Conservation (phyloP, 2,329 filamentous ascomycete species). For the Aspergillus persii region DNA sequence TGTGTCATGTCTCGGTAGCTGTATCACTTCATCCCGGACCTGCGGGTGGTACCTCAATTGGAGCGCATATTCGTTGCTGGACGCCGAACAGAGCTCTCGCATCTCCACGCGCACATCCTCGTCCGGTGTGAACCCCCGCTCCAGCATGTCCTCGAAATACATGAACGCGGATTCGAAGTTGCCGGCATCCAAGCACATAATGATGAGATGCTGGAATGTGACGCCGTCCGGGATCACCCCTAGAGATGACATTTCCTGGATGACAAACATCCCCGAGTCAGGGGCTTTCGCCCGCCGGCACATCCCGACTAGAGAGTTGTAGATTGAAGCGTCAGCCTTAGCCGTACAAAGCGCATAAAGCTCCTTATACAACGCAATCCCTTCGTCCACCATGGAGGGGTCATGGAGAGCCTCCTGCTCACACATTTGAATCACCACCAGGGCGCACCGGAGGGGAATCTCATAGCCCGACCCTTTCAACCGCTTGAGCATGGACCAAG, state of each 20-base stretch:
- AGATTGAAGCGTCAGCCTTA: conserved; percentile 50
- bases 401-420: conserved; percentile 39
- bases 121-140: conserved; percentile 28
- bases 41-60: conserved; percentile 30
- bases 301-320: conserved; percentile 58
- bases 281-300: conserved; percentile 48
- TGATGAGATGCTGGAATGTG: conserved; percentile 62
- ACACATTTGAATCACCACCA: conserved; percentile 52
- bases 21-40: conserved; percentile 16
- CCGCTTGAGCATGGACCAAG: conserved; percentile 57
- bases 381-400: conserved; percentile 44
- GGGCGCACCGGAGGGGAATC: conserved; percentile 50
- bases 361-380: conserved; percentile 61
- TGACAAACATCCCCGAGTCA: conserved; percentile 59
- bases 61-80: conserved; percentile 31
- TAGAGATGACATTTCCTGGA: conserved; percentile 60
- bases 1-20: neutral
- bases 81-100: conserved; percentile 25
- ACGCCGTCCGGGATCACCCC: conserved; percentile 53
- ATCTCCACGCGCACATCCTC: conserved; percentile 27
- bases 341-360: conserved; percentile 52
- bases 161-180: conserved; percentile 38
- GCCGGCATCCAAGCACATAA: conserved; percentile 51
- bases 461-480: conserved; percentile 51
- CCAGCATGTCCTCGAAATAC: conserved; percentile 38